Base-by-base conservation (phyloP, 768 basidiomycete genomes). In the Auriculariales sp. region DNA sequence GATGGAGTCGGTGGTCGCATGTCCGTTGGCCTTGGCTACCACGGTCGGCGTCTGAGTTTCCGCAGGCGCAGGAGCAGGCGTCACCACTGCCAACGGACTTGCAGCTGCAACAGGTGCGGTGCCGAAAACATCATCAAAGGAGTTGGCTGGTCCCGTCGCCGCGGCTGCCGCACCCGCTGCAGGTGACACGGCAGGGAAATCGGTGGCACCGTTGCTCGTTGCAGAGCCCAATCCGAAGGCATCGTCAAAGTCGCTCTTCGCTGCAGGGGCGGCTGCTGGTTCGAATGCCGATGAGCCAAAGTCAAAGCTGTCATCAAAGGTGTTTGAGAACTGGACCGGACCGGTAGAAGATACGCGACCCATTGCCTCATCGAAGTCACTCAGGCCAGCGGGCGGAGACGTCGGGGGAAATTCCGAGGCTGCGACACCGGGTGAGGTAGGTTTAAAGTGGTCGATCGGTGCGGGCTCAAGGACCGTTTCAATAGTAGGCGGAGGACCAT, bases 341-440 rank as follows among this genome's bases (percentile, higher is more conserved):
- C 53, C 56, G 57, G 28, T 63, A 56, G 4, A 68, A 54, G 76
- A 63, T 19, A 76, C 64, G 53, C 73, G 77, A 15, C 78, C 74
- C 59, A 89, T 70, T 1, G 82, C 79, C 59, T 86, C 83, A 57
- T 89, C 85, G 55, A 88, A 85, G 47, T 76, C 84, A 54, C 70
- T 78, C 1, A 80, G 54, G 17, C 59, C 65, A 1, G 64, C 46
- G 22, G 46, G 15, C 19, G 25, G 44, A 35, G 22, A 19, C 22
- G 39, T 25, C 19, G 31, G n/a, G 3, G 45, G 12, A 27, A 39
- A 7, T 25, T 11, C 33, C n/a, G 12, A n/a, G 12, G 29, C 22
- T n/a, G 15, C 14, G n/a, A n/a, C n/a, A n/a, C n/a, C n/a, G n/a
- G n/a, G n/a, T n/a, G n/a, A n/a, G n/a, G n/a, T n/a, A n/a, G n/a